These are phyloP conservation scores for Haplosporangium sp. DNA, from an alignment of 371 early-diverging fungal species.

Conservation along the genomic window DNA sequence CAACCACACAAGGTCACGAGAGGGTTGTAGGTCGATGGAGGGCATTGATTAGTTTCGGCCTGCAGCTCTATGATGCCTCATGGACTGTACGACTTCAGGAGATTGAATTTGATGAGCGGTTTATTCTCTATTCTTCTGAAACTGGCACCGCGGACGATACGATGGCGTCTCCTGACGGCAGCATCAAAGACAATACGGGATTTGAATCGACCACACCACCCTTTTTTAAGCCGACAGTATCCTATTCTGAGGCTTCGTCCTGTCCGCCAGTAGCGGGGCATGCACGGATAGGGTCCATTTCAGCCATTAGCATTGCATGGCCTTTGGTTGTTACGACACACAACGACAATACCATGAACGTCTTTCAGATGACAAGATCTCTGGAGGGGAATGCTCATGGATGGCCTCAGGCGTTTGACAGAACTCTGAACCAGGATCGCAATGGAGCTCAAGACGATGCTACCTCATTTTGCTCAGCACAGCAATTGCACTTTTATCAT, in stretches of 20 bases:
- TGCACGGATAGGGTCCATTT: conserved; percentile 29
- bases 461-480: no score
- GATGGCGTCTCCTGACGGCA: neutral
- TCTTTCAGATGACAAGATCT: conserved; percentile 34
- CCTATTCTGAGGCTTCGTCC: neutral
- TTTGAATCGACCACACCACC: neutral
- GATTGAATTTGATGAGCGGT: conserved; percentile 35
- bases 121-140: conserved; percentile 25
- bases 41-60: conserved; percentile 27
- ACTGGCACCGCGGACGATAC: conserved; percentile 19
- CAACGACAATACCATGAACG: conserved; percentile 50
- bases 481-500: conserved; percentile 21
- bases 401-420: neutral
- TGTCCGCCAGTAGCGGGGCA: conserved; percentile 7
- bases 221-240: neutral
- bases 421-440: neutral
- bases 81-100: conserved; percentile 52
- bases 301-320: conserved; percentile 36
- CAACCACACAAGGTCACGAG: neutral
- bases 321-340: conserved; percentile 49
- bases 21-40: conserved; percentile 15
- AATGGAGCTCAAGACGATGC: no score
- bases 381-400: neutral
- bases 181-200: neutral
- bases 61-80: conserved; percentile 36